phyloP scores from a whole-genome alignment of 2,329 filamentous ascomycete species.

The Fusarium dlaminii region DNA sequence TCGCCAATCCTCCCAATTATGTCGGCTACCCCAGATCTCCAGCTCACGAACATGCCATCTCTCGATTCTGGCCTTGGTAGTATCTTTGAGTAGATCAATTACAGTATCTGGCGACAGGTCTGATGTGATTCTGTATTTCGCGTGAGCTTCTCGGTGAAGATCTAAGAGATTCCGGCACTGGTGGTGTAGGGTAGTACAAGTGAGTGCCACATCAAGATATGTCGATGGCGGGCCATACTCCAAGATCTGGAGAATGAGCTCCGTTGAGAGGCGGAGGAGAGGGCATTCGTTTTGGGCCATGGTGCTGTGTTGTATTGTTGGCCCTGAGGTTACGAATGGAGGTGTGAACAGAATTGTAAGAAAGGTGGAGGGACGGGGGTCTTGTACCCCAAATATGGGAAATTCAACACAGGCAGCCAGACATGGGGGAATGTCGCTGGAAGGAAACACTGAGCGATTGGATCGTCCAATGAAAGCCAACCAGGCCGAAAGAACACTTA shows the following conservation, averaged over 20 bases:
- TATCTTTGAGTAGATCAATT: background rate
- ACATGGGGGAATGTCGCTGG: background rate
- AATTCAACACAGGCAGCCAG: too few relatives aligned
- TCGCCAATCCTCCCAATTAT: constrained; percentile 20
- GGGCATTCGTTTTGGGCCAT: background rate
- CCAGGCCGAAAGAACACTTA: background rate
- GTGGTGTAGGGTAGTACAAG: constrained; percentile 13
- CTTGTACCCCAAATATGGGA: too few relatives aligned
- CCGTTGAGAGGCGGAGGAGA: background rate
- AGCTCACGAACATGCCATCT: constrained; percentile 28
- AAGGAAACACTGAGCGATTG: background rate
- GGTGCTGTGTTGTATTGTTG: background rate
- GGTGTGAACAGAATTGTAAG: background rate
- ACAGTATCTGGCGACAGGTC: background rate
- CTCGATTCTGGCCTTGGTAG: background rate
- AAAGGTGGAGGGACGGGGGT: background rate
- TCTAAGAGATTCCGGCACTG: background rate
- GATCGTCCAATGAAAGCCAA: background rate
- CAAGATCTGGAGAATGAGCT: constrained; percentile 12
- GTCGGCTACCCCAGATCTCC: constrained; percentile 30
- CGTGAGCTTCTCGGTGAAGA: constrained; percentile 1
- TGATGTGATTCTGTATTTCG: background rate
- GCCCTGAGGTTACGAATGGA: background rate
- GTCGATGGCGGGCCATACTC: background rate
- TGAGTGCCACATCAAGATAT: constrained; percentile 4